Evolutionary conservation across 768 basidiomycete species (phyloP).

Genomic region (Neoboletus magnificus): DNA sequence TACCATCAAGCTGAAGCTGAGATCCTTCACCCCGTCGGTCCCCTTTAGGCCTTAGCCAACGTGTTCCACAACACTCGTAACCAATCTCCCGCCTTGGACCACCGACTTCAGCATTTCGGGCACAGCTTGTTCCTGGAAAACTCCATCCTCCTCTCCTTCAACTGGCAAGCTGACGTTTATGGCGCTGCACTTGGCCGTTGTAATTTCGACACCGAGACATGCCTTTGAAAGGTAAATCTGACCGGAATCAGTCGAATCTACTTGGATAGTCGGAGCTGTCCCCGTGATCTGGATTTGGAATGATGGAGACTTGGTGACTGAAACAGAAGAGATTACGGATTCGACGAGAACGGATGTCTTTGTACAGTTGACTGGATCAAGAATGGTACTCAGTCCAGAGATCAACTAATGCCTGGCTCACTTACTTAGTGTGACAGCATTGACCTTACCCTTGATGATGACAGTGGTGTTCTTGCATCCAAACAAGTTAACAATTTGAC

Average conservation of each 20-base stretch:
- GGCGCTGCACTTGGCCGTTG: conserved; percentile 88
- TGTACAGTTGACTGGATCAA: conserved; percentile 69
- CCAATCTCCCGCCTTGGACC: conserved; percentile 75
- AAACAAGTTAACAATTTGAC: conserved; percentile 84
- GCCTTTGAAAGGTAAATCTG: conserved; percentile 89
- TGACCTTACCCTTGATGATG: conserved; percentile 88
- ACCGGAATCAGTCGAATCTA: conserved; percentile 94
- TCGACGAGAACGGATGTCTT: conserved; percentile 88
- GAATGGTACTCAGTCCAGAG: not conserved
- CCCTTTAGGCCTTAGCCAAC: conserved; percentile 40
- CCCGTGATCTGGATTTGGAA: conserved; percentile 93
- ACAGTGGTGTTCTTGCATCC: conserved; percentile 86
- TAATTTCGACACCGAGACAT: conserved; percentile 79
- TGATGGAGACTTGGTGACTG: conserved; percentile 87
- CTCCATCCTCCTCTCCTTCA: conserved; percentile 85
- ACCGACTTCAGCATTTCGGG: conserved; percentile 95
- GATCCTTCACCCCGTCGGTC: not conserved
- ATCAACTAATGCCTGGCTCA: not conserved
- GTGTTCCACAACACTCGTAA: conserved; percentile 90
- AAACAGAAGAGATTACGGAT: conserved; percentile 88
- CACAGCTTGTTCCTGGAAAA: conserved; percentile 84
- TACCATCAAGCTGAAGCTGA: not conserved
- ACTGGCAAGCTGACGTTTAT: conserved; percentile 90
- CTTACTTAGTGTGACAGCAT: conserved; percentile 85
- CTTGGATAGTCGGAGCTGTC: conserved; percentile 82